Base-by-base conservation (phyloP, 768 basidiomycete species). In the Lactifluus echinatus region DNA sequence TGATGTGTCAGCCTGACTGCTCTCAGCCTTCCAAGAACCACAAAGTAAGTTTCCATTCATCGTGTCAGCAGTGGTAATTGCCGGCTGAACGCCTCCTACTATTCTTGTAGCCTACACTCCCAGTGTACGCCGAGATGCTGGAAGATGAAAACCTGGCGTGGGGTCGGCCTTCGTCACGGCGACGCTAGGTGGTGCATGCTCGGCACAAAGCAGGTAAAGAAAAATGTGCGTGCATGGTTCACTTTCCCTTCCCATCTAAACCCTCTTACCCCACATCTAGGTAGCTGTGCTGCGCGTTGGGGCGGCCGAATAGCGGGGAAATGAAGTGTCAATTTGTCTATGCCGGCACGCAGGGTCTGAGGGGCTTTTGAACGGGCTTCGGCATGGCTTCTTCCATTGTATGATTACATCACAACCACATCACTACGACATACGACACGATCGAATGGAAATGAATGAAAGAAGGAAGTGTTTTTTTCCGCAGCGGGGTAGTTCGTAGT, bases 71-170 rank as follows among this genome's bases (percentile, higher is more conserved):
- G 4, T 17, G 19, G 3, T 1, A 26, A 43, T 4, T 15, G 11
- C 28, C n/a, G 8, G 28, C 37, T 33, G 28, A 55, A 23, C 6
- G 1, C 2, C 31, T n/a, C 23, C 3, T 24, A 28, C 2, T 15
- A 12, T 11, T n/a, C 3, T 7, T 19, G 2, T 17, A 56, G 58
- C 10, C 53, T 19, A 14, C 11, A 21, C 26, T 26, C 19, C 40
- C 40, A 15, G 53, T 28, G 14, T 55, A 10, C 28, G 69, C 68
- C 17, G 65, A 69, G 50, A 68, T 66, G 64, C 59, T 71, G 17
- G 70, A 71, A 14, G 68, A 68, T 33, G 69, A 70, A 15, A 69
- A 70, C 48, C 47, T 63, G 55, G 63, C 69, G 3, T 70, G 69
- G 69, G 68, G 67, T 24, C 65, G 63, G 17, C 63, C 66, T 26